Conservation (phyloP, 768 basidiomycete genomes). For the Suillus plorans region DNA sequence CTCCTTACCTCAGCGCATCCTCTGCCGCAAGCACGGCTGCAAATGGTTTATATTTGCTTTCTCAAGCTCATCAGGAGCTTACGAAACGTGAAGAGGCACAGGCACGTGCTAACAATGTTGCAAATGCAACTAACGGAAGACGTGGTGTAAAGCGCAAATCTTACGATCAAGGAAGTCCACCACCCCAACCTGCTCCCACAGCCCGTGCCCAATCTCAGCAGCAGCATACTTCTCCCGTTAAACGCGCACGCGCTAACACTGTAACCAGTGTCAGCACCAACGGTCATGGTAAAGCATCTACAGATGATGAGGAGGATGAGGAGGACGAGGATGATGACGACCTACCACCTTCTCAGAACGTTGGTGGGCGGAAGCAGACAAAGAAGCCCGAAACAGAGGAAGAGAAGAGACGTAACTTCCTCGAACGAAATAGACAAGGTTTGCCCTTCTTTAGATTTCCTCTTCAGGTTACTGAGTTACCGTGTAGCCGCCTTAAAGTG, state of each 20-base stretch:
- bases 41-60: conserved; percentile 91
- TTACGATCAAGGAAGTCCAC: conserved; percentile 46
- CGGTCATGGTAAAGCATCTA: conserved; percentile 37
- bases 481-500: conserved; percentile 91
- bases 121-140: conserved; percentile 31
- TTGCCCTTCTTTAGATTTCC: background rate
- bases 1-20: conserved; percentile 43
- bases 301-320: conserved; percentile 37
- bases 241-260: conserved; percentile 41
- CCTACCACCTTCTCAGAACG: conserved; percentile 21
- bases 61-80: conserved; percentile 94
- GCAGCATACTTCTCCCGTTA: conserved; percentile 21
- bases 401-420: conserved; percentile 94
- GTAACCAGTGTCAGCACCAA: conserved; percentile 28
- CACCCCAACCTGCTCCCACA: conserved; percentile 23
- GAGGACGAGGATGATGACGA: conserved; percentile 41
- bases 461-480: conserved; percentile 8
- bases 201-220: conserved; percentile 24
- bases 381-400: conserved; percentile 97
- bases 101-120: conserved; percentile 51
- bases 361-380: conserved; percentile 27
- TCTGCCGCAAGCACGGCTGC: conserved; percentile 72
- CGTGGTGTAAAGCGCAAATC: conserved; percentile 73
- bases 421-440: conserved; percentile 98
- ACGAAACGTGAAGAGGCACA: conserved; percentile 92